Evolutionary conservation across 2,329 filamentous ascomycete genomes (phyloP).

Genomic region (Endothia cerciana): DNA sequence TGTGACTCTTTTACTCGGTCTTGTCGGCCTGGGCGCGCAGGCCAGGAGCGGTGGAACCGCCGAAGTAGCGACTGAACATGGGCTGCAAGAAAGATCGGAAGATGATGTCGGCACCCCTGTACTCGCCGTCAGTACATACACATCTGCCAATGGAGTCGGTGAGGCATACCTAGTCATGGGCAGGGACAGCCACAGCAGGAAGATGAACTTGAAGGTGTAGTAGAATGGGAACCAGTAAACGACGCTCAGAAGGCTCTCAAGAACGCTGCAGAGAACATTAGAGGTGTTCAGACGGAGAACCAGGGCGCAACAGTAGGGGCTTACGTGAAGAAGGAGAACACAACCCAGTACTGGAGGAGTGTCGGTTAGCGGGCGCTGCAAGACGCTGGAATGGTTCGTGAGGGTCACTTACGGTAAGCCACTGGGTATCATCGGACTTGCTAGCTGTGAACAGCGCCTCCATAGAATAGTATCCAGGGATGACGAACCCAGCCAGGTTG

Average conservation of each 20-base stretch:
- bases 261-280: slow-evolving; percentile 52
- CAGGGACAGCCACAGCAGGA: slow-evolving; percentile 96
- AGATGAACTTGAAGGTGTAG: slow-evolving; percentile 99
- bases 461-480: slow-evolving; percentile 85
- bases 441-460: slow-evolving; percentile 72
- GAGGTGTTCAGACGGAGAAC: not conserved
- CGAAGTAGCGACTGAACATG: slow-evolving; percentile 91
- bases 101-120: slow-evolving; percentile 89
- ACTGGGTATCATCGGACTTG: slow-evolving; percentile 82
- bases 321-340: slow-evolving; percentile 78
- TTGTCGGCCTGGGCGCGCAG: slow-evolving; percentile 87
- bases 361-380: slow-evolving; percentile 39
- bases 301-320: slow-evolving; percentile 33
- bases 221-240: slow-evolving; percentile 99
- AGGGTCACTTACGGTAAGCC: slow-evolving; percentile 64
- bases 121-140: slow-evolving; percentile 16
- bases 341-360: slow-evolving; percentile 76
- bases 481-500: slow-evolving; percentile 81
- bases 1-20: slow-evolving; percentile 59
- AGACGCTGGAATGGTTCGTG: slow-evolving; percentile 15
- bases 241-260: slow-evolving; percentile 81
- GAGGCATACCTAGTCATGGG: slow-evolving; percentile 85
- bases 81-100: slow-evolving; percentile 96
- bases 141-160: slow-evolving; percentile 12
- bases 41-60: slow-evolving; percentile 78